Evolutionary conservation across 2,329 filamentous ascomycete species (phyloP), one percentile per base, ranked within the genome.

Genomic region (Cucurbitaria berberidis): DNA sequence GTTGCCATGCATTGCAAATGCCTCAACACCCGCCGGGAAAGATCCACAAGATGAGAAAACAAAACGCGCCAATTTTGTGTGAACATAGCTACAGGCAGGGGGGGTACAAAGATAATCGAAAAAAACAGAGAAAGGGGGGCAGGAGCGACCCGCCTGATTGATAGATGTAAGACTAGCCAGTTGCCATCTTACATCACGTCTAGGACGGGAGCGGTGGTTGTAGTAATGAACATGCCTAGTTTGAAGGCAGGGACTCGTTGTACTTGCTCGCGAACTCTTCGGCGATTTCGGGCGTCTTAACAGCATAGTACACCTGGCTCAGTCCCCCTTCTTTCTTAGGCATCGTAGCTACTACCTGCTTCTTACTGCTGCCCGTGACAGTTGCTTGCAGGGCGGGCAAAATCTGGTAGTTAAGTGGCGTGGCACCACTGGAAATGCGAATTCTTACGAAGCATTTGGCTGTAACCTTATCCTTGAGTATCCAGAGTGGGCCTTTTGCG

Each of bases 381-480:
- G 45, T 63, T 18, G 66, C 59, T 18, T 53, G 53, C 11, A 74
- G 54, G 18, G 61, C 58, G 7, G 69, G 62, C 16, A 72, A 47
- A 27, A 75, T 62, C 29, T 62, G 59, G 51, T 70, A 70, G 53
- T 76, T 75, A 40, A 75, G 55, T 5, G 67, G 62, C 1, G 66
- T 69, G 2, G 58, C 56, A 13, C 74, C 74, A 39, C 63, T 70
- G 11, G 65, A 55, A 13, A 71, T 62, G 44, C 73, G 72, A 30
- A 75, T 65, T 10, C 73, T 67, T 11, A 75, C 56, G 26, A 73
- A 59, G 43, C 66, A 66, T 35, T 68, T 71, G 35, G 65, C 67
- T 19, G 61, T 68, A 38, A 64, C 57, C 48, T 75, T 75, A 54
- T 73, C 66, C 56, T 71, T 72, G 38, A 76, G 64, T 24, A 76